These are phyloP conservation scores for Nadsonia commutata DNA, from an alignment of 1,139 yeast species.

Conservation along the genomic window DNA sequence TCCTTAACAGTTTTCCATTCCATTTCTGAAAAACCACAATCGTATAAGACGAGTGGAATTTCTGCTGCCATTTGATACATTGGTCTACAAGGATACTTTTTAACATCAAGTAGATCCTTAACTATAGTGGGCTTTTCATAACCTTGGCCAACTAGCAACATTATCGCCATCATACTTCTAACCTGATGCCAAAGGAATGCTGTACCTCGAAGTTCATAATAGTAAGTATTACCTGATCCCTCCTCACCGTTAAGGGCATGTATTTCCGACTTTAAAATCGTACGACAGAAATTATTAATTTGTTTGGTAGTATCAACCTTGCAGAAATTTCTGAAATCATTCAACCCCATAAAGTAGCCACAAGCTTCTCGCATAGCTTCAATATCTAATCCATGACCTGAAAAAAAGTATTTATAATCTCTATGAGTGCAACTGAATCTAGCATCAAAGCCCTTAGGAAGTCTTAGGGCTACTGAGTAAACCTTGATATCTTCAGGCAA, in stretches of 20 bases:
- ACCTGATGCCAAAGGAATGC: slow-evolving; percentile 99
- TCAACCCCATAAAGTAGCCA: slow-evolving; percentile 46
- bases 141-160: slow-evolving; percentile 68
- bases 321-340: slow-evolving; percentile 90
- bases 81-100: slow-evolving; percentile 54
- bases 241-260: slow-evolving; percentile 9
- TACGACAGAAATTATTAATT: slow-evolving; percentile 15
- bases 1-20: slow-evolving; percentile 38
- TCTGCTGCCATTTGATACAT: slow-evolving; percentile 84
- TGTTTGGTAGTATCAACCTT: slow-evolving; percentile 58
- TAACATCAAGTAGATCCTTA: slow-evolving; percentile 42
- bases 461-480: slow-evolving; percentile 71
- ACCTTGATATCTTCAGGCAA: slow-evolving; percentile 71
- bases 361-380: slow-evolving; percentile 64
- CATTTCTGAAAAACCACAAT: slow-evolving; percentile 59
- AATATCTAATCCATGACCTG: slow-evolving; percentile 40
- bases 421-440: slow-evolving; percentile 75
- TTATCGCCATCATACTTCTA: slow-evolving; percentile 79
- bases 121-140: slow-evolving; percentile 50
- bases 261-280: slow-evolving; percentile 15
- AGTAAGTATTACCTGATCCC: slow-evolving; percentile 24
- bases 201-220: slow-evolving; percentile 68
- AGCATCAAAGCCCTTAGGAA: slow-evolving; percentile 77
- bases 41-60: slow-evolving; percentile 75
- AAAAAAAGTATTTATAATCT: slow-evolving; percentile 74